phyloP scores from a whole-genome alignment of 2,329 filamentous ascomycete species.

The Fusarium chuoi region DNA sequence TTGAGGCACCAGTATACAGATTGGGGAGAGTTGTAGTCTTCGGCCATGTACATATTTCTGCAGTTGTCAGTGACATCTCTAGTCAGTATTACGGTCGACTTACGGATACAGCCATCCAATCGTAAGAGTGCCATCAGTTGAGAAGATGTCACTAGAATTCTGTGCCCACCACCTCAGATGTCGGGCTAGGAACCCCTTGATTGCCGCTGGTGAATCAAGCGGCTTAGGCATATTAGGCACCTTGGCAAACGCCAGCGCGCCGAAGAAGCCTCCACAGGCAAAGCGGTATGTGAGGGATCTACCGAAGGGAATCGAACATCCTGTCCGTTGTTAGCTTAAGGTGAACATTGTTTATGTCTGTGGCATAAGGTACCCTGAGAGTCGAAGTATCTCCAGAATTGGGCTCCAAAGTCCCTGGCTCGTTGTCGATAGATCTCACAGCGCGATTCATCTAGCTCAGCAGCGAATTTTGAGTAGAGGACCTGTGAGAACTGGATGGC shows the following conservation, averaged over 20 bases:
- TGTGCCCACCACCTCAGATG: constrained; percentile 62
- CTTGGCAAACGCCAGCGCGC: constrained; percentile 56
- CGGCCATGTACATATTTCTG: constrained; percentile 63
- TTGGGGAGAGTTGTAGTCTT: constrained; percentile 68
- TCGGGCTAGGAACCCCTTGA: constrained; percentile 61
- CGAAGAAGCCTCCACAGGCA: constrained; percentile 60
- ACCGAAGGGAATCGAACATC: constrained; percentile 62
- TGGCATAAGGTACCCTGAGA: constrained; percentile 47
- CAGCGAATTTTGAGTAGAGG: constrained; percentile 56
- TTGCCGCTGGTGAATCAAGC: constrained; percentile 49
- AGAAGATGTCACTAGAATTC: constrained; percentile 56
- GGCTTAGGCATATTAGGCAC: constrained; percentile 51
- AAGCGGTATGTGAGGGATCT: constrained; percentile 63
- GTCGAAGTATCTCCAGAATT: constrained; percentile 62
- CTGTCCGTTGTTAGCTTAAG: constrained; percentile 41
- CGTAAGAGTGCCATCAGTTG: constrained; percentile 59
- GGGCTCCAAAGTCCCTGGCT: constrained; percentile 54
- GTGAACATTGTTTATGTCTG: accelerated
- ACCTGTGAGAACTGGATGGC: constrained; percentile 63
- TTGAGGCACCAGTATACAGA: constrained; percentile 66
- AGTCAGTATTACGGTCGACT: accelerated
- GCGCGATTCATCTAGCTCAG: constrained; percentile 53
- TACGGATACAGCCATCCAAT: constrained; percentile 54
- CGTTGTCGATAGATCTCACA: constrained; percentile 50
- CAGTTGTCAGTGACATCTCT: background rate